phyloP scores from a whole-genome alignment of 2,329 filamentous ascomycete species.

The Clathrospora elynae region DNA sequence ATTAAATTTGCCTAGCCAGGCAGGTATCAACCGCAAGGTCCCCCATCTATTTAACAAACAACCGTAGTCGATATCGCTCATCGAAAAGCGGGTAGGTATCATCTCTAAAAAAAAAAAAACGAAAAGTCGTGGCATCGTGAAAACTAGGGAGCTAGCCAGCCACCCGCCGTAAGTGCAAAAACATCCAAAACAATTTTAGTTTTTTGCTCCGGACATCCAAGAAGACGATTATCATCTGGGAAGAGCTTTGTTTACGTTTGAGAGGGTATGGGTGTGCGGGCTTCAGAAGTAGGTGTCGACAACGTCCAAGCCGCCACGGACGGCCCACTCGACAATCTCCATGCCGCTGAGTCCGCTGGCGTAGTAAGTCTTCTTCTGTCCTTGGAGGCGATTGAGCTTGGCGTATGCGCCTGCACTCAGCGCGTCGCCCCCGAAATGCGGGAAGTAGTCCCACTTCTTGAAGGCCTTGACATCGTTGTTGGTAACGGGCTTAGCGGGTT shows the following conservation, averaged over 20 bases:
- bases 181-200: not conserved
- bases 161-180: not conserved
- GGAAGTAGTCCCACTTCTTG: conserved; percentile 49
- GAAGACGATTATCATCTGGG: not conserved
- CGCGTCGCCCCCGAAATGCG: conserved; percentile 41
- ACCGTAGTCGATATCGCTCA: no score
- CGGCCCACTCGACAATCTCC: conserved; percentile 48
- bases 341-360: conserved; percentile 46
- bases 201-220: not conserved
- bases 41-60: no score
- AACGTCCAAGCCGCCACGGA: conserved; percentile 43
- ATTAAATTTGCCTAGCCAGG: no score
- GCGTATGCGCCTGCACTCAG: conserved; percentile 37
- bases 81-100: no score
- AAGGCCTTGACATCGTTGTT: conserved; percentile 40
- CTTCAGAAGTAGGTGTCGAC: conserved; percentile 43
- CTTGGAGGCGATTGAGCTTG: conserved; percentile 43
- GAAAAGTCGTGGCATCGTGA: not conserved
- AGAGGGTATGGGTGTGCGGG: no score
- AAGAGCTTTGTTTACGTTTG: no score
- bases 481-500: conserved; percentile 23
- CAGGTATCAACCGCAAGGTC: no score
- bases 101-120: not conserved
- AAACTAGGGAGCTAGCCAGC: not conserved
- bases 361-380: conserved; percentile 46